Evolutionary conservation across 176 grass and related monocot genomes (phyloP), one percentile per base, ranked within the genome.

Genomic region (maize (Zea mays)): DNA sequence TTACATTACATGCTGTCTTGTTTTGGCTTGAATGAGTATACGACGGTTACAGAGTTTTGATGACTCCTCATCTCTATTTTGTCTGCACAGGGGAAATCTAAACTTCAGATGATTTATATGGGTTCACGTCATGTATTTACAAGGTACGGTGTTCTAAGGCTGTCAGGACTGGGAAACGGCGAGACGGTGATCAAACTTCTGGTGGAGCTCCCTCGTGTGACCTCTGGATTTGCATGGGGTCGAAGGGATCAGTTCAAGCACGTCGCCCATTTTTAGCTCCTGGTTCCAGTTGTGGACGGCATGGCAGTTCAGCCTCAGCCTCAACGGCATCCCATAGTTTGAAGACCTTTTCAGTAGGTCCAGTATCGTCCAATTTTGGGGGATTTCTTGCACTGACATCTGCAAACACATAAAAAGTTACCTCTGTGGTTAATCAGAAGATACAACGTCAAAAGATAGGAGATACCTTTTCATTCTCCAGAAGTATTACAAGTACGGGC

Each of bases 371-470:
- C 82, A 90, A 62, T 84, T 81, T 36, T 75, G 71, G 2, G 79
- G 85, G 71, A 93, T 16, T 62, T 93, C 88, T 68, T 88, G 85
- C 5, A 93, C 79, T 20, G 82, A 86, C 91, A 90, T 93, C 88
- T 93, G 85, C 58, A 85, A 85, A 46, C 27, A 79, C 1, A 15
- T 3, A 58, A 58, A 57, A 57, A 20, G 1, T 58, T 21, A 58
- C 55, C 21, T 58, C 21, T 1, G 8, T 58, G 10, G 9, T 65
- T 68, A 33, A 81, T 54, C 13, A 42, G 8, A 57, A 16, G 5
- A 45, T 8, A 48, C 61, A 39, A 10, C 16, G 10, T 2, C 1
- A 48, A 47, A 54, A 75, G 9, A 66, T 17, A 3, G 16, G 71
- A 46, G 6, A 6, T 61, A 66, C 87, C 91, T 82, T 93, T 62